Percentiles rank a stretch among this genome's conserved stretches.
These are phyloP conservation scores for Handroanthus guayacan DNA, from an alignment of 257 asterid species.

Conservation along the genomic window DNA sequence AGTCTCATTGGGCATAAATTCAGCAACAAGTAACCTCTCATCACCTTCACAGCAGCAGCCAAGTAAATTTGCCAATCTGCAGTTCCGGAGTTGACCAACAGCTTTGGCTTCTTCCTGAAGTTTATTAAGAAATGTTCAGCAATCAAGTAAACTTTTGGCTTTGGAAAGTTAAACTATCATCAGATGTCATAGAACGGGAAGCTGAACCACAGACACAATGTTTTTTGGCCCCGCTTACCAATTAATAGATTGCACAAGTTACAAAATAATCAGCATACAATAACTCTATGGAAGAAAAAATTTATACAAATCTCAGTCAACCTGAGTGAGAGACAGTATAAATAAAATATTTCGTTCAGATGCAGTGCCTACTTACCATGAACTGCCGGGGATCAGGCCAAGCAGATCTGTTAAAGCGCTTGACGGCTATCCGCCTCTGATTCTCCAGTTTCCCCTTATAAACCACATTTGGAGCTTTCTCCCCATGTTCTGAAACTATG, in stretches of 20 bases:
- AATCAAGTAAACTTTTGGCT: background rate
- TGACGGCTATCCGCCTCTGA: conserved; percentile 87
- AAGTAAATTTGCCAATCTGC: conserved; percentile 79
- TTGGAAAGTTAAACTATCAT: conserved; percentile 26
- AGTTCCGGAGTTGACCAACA: conserved; percentile 91
- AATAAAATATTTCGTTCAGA: conserved; percentile 23
- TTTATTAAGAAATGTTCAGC: conserved; percentile 26
- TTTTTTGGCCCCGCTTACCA: background rate
- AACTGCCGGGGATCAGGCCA: conserved; percentile 93
- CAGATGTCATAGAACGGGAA: background rate
- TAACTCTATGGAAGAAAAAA: background rate
- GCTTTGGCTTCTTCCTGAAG: conserved; percentile 90
- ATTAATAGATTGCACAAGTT: background rate
- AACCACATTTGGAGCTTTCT: conserved; percentile 96
- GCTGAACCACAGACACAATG: background rate
- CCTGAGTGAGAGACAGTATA: background rate
- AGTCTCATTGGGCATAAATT: conserved; percentile 97
- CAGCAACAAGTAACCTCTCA: conserved; percentile 93
- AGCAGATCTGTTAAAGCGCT: conserved; percentile 89
- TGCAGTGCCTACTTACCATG: conserved; percentile 59
- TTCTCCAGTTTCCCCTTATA: conserved; percentile 88
- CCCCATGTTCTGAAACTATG: conserved; percentile 96
- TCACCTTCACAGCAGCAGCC: conserved; percentile 99
- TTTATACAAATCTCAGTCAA: background rate
- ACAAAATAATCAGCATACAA: background rate